Evolutionary conservation across 2,329 filamentous ascomycete genomes (phyloP).

Genomic region (Ambrosiella cleistominuta): DNA sequence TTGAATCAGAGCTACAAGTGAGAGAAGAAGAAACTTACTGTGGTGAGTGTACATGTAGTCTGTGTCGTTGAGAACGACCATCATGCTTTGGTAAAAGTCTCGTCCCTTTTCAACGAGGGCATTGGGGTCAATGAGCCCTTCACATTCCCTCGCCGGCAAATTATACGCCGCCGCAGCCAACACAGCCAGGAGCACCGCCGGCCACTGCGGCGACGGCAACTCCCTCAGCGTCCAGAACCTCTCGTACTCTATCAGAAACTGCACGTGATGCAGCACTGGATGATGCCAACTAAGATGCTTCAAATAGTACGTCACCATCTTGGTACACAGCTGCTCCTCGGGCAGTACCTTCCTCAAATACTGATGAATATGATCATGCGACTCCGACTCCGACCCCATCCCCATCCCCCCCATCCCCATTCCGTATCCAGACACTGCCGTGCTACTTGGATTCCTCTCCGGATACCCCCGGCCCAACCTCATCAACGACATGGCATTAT

Average conservation of each 20-base stretch:
- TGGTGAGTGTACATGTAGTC: conserved; percentile 8
- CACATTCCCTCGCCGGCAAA: conserved; percentile 3
- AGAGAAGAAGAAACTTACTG: neutral
- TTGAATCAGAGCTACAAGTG: neutral
- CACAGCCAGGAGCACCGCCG: conserved; percentile 6
- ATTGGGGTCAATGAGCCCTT: neutral
- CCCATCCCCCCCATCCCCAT: no score
- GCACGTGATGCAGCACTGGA: conserved; percentile 7
- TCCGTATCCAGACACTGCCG: neutral
- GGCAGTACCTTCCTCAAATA: neutral
- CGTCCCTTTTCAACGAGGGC: neutral
- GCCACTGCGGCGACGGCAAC: conserved; percentile 5
- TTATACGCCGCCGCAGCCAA: conserved; percentile 10
- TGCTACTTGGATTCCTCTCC: neutral
- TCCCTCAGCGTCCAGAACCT: neutral
- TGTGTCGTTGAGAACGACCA: neutral
- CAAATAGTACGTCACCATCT: conserved; percentile 10
- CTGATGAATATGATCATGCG: neutral
- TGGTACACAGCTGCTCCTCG: neutral
- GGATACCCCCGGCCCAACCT: conserved; percentile 11
- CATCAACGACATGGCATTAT: conserved; percentile 7
- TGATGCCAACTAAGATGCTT: conserved; percentile 12
- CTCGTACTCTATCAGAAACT: conserved; percentile 8
- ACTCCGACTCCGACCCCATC: no score
- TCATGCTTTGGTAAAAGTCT: conserved; percentile 8